phyloP scores from a whole-genome alignment of 148 eudicot species.

The Vaccinium vitisidaea region DNA sequence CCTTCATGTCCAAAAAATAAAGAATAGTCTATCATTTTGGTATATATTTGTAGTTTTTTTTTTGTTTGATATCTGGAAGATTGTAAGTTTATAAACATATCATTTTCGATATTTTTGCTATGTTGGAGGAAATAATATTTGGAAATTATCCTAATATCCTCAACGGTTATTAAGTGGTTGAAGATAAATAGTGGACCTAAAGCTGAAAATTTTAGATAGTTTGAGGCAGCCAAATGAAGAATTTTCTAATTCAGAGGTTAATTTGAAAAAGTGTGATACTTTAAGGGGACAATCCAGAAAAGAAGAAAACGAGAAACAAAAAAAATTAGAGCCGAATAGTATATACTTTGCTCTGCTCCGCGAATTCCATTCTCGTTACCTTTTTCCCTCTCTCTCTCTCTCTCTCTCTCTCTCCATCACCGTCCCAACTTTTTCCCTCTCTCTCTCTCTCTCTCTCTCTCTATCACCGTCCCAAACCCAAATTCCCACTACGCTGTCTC shows the following conservation, averaged over 20 bases:
- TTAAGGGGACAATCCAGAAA: no score
- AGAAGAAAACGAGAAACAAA: no score
- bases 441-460: background rate
- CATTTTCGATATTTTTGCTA: background rate
- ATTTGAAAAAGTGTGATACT: no score
- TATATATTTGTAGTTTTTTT: background rate
- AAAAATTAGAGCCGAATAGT: no score
- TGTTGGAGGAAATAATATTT: background rate
- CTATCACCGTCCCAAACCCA: slow-evolving; percentile 6
- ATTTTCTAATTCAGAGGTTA: no score
- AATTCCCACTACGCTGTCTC: background rate
- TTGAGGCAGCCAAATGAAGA: background rate
- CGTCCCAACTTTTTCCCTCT: background rate
- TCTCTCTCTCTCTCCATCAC: no score
- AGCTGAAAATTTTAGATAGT: background rate
- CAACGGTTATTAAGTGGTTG: background rate
- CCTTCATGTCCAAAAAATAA: background rate
- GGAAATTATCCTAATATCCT: background rate
- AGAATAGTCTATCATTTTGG: background rate
- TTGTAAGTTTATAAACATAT: background rate
- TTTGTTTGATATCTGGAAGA: no score
- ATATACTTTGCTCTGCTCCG: no score
- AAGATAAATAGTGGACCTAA: no score
- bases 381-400: no score
- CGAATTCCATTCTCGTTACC: no score